A percentile compares a stretch with the other conserved stretches of the same genome.
Conservation (phyloP, 176 grass and related monocot genomes). For the bread wheat (Triticum aestivum) region DNA sequence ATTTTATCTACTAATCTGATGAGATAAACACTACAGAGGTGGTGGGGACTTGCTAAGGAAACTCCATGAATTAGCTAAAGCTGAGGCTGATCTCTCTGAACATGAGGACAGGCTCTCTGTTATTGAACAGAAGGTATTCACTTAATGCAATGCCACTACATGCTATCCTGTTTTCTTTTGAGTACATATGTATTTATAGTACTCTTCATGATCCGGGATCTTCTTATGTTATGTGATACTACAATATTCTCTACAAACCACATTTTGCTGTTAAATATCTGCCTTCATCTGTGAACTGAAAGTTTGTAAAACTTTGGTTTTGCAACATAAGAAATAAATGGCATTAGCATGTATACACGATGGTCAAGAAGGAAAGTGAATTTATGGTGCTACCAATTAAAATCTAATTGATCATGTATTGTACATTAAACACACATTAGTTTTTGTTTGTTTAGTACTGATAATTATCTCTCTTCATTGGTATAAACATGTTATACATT, state of each 20-base stretch:
- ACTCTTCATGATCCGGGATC: background rate
- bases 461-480: background rate
- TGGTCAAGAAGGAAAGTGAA: background rate
- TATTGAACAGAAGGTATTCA: constrained; percentile 77
- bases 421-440: background rate
- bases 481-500: background rate
- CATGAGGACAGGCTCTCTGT: constrained; percentile 55
- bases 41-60: constrained; percentile 67
- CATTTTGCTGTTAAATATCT: background rate
- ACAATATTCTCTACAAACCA: background rate
- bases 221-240: constrained; percentile 12
- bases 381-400: background rate
- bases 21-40: constrained; percentile 44
- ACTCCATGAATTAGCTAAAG: constrained; percentile 70
- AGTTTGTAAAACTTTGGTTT: background rate
- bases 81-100: constrained; percentile 67
- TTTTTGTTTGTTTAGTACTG: constrained; percentile 1
- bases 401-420: background rate
- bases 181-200: constrained; percentile 18
- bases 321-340: constrained; percentile 9
- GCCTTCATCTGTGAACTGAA: background rate
- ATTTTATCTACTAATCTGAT: constrained; percentile 13
- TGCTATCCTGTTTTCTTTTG: background rate
- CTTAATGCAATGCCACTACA: background rate
- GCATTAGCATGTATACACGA: background rate